Base-by-base conservation (phyloP, 2,329 filamentous ascomycete species). In the Pseudopyrenochaeta lycopersici region DNA sequence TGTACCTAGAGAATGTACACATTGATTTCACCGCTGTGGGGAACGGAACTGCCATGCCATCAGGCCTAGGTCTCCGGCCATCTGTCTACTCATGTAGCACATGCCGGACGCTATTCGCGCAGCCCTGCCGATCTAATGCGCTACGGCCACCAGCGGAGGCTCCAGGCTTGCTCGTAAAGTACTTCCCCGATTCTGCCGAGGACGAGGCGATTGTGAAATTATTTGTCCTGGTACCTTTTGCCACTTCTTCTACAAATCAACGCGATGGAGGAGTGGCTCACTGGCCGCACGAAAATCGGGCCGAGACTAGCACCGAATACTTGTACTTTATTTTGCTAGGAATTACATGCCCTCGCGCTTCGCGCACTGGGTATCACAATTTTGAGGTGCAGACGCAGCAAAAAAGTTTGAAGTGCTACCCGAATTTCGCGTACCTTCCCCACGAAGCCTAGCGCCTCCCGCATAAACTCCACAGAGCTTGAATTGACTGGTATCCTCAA, bases 121-220 rank as follows among this genome's bases (percentile, higher is more conserved):
- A 59, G 54, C 54, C 55, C 35, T 57, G 60, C 53, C 54, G 42
- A 53, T 41, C 41, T 42, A 46, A 40, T 33, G 48, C 67, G 63
- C 68, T 70, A 66, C 66, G 62, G 64, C 61, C 54, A 55, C 56
- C 46, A 58, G 53, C 64, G 63, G 66, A 68, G 54, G 60, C 59
- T 65, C 64, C 58, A 66, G 61, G 60, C 54, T 56, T 38, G 15
- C 38, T 48, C 38, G 45, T 35, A 56, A 52, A 61, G 56, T 65
- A 62, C 63, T 56, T 61, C 54, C 58, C 60, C 56, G 62, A 58
- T 60, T 57, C 49, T 46, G 50, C 65, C 59, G 51, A 66, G 49
- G 54, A 61, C 56, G 49, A 56, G 42, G 52, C 52, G 42, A 56
- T 44, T 44, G 48, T 56, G 44, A 48, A 46, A 46, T 27, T 40